These are phyloP conservation scores for Aspergillus melleus DNA, from an alignment of 2,329 filamentous ascomycete genomes.

Conservation along the genomic window DNA sequence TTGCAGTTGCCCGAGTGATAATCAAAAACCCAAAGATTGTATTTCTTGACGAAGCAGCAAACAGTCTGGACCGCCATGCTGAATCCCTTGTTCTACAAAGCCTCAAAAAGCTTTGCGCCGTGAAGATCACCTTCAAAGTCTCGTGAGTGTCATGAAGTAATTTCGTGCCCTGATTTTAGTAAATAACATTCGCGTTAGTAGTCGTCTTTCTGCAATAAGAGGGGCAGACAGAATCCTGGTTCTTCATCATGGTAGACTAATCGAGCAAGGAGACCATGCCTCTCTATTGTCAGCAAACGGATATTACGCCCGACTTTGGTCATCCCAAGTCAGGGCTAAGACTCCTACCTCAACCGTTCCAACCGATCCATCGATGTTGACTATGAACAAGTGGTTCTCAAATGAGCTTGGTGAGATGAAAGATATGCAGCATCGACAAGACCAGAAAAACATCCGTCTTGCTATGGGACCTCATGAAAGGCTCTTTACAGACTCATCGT, in stretches of 20 bases:
- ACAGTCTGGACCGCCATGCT: slow-evolving; percentile 49
- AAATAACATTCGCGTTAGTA: not conserved
- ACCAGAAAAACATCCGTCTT: not conserved
- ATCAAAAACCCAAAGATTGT: slow-evolving; percentile 46
- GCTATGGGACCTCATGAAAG: not conserved
- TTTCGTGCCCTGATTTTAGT: not conserved
- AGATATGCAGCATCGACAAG: slow-evolving; percentile 26
- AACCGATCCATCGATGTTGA: not conserved
- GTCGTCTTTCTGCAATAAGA: slow-evolving; percentile 50
- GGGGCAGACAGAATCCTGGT: slow-evolving; percentile 69
- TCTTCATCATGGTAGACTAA: slow-evolving; percentile 60
- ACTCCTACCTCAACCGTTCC: not conserved
- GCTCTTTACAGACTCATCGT: not conserved
- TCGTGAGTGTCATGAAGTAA: not conserved
- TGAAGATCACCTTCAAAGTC: slow-evolving; percentile 54
- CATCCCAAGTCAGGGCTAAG: slow-evolving; percentile 38
- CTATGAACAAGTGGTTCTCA: not conserved
- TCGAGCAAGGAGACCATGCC: slow-evolving; percentile 64
- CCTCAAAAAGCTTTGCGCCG: slow-evolving; percentile 47
- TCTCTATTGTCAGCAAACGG: slow-evolving; percentile 59
- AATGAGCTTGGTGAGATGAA: not conserved
- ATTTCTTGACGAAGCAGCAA: slow-evolving; percentile 55
- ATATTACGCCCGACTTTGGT: slow-evolving; percentile 66
- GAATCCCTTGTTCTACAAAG: slow-evolving; percentile 50
- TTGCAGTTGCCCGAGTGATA: slow-evolving; percentile 51